Base-by-base conservation (phyloP, 495 filamentous ascomycete species). In the Stereocaulon alpinum region DNA sequence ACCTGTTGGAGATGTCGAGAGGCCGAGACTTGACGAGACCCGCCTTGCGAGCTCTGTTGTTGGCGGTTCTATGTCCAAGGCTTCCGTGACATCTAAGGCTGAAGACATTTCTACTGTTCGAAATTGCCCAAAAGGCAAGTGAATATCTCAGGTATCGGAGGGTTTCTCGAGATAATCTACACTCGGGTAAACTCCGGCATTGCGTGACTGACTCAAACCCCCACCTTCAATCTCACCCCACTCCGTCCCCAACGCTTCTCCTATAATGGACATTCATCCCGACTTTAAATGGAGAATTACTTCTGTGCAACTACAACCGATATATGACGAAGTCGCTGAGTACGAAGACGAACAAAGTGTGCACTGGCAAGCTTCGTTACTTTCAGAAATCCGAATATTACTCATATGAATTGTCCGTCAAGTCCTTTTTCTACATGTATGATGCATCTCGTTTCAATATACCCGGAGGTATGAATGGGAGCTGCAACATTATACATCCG, bases 1-100 rank as follows among this genome's bases (percentile, higher is more conserved):
- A 4, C 81, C 74, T 29, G 70, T 76, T 40, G 88, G 86, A 29
- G 85, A 87, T 18, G 78, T 80, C 22, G 83, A 84, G 48, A 82
- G 65, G 64, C 73, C 74, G 55, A 80, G 71, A 66, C 71, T 81
- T 61, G 80, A 73, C 17, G 80, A 82, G 42, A 80, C 76, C 20
- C 72, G 62, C 56, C 56, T 51, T 15, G 55, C 29, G 12, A 66
- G 61, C 14, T 63, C 61, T 43, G 32, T 49, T 17, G 24, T 55
- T 18, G 64, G 30, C 11, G 64, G 59, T 40, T 55, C 58, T 49
- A 63, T 58, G 34, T 63, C 64, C 18, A 66, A 44, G 24, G 51
- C 29, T n/a, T 58, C 43, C 15, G 51, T 48, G 22, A 45, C 58
- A 56, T 59, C 58, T 27, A 55, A 18, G 40, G 61, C 42, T 14